These are phyloP conservation scores for Coemansia pectinata DNA, from an alignment of 192 early-diverging fungal genomes.

Conservation along the genomic window DNA sequence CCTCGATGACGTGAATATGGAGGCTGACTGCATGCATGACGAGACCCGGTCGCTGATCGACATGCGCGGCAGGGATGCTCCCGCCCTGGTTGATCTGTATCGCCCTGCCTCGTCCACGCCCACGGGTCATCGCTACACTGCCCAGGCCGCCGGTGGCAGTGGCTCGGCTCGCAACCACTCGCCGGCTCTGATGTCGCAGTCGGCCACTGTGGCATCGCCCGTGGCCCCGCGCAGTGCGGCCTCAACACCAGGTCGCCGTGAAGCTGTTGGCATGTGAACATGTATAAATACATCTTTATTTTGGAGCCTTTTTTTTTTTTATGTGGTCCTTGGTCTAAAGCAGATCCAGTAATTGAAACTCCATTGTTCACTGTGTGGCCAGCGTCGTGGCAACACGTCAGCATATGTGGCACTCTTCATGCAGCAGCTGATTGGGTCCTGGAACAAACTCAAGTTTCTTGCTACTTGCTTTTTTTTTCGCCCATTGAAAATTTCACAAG, in stretches of 20 bases:
- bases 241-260: conserved; percentile 49
- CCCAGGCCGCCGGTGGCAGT: neutral
- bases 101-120: conserved; percentile 47
- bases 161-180: conserved; percentile 26
- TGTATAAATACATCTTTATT: neutral
- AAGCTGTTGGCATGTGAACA: conserved; percentile 29
- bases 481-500: neutral
- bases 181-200: conserved; percentile 15
- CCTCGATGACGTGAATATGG: conserved; percentile 9
- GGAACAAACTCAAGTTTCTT: neutral
- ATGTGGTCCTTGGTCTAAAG: too few species aligned
- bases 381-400: conserved; percentile 6
- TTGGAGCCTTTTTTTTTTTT: neutral
- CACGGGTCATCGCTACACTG: conserved; percentile 17
- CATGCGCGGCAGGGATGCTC: conserved; percentile 15
- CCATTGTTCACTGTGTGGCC: conserved; percentile 4
- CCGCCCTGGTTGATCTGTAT: conserved; percentile 25
- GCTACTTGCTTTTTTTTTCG: neutral
- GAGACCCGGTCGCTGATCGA: conserved; percentile 47
- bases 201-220: conserved; percentile 22
- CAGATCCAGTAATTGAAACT: neutral
- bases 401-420: neutral
- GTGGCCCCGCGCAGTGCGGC: conserved; percentile 50
- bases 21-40: conserved; percentile 12
- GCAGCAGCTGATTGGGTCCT: neutral